A percentile compares a stretch with the other conserved stretches of the same genome.
Evolutionary conservation across 2,329 filamentous ascomycete genomes (phyloP).

Genomic region (Neocucurbitaria cava): DNA sequence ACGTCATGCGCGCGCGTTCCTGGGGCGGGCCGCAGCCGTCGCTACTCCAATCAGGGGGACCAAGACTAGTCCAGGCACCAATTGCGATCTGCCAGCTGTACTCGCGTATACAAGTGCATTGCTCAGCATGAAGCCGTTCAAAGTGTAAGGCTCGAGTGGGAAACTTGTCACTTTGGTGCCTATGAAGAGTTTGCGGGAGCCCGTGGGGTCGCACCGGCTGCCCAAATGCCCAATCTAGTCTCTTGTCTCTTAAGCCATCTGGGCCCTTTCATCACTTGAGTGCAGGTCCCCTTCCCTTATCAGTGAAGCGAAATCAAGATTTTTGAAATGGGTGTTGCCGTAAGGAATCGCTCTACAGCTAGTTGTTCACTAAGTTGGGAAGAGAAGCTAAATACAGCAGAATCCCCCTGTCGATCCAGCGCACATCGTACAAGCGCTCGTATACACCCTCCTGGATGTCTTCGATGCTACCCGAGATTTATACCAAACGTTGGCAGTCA

Average conservation of each 20-base stretch:
- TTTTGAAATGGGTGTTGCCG: slow-evolving; percentile 32
- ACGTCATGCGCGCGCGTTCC: slow-evolving; percentile 24
- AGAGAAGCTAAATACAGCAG: slow-evolving; percentile 24
- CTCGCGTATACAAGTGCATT: slow-evolving; percentile 43
- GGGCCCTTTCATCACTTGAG: slow-evolving; percentile 22
- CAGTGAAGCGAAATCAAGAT: slow-evolving; percentile 12
- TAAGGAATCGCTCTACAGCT: slow-evolving; percentile 20
- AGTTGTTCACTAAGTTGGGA: not conserved
- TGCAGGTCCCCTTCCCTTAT: slow-evolving; percentile 15
- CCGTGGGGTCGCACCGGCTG: slow-evolving; percentile 27
- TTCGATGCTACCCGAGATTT: slow-evolving; percentile 46
- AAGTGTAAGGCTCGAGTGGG: slow-evolving; percentile 18
- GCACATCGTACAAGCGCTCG: slow-evolving; percentile 40
- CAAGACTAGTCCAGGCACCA: slow-evolving; percentile 28
- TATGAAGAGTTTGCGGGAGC: slow-evolving; percentile 13
- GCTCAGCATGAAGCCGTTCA: slow-evolving; percentile 34
- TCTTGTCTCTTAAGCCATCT: slow-evolving; percentile 23
- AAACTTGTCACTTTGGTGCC: slow-evolving; percentile 16
- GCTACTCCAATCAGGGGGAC: slow-evolving; percentile 27
- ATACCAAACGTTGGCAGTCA: slow-evolving; percentile 36
- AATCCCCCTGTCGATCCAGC: slow-evolving; percentile 32
- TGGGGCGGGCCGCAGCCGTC: slow-evolving; percentile 37
- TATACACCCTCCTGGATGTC: slow-evolving; percentile 42
- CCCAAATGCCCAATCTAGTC: slow-evolving; percentile 18
- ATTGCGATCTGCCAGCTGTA: slow-evolving; percentile 47